These are phyloP conservation scores for Magnusiomyces ingens DNA, from an alignment of 1,139 yeast species.

Conservation along the genomic window DNA sequence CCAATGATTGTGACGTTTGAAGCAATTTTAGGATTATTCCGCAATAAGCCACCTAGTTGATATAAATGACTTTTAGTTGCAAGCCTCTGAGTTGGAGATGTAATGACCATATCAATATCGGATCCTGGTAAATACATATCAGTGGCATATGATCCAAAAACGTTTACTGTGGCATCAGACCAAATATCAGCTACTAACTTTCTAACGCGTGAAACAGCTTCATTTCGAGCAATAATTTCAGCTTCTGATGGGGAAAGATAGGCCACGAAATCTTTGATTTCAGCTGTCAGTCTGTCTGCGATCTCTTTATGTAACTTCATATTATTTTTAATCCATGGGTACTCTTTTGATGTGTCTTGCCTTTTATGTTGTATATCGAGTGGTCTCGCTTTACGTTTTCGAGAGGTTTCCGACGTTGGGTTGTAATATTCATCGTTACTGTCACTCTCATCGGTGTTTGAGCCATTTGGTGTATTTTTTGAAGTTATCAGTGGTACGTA, in stretches of 20 bases:
- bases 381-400: constrained; percentile 21
- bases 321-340: constrained; percentile 76
- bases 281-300: constrained; percentile 83
- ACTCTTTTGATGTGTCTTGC: constrained; percentile 34
- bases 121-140: constrained; percentile 92
- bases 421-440: background rate
- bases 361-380: constrained; percentile 17
- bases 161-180: constrained; percentile 77
- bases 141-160: constrained; percentile 94
- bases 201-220: constrained; percentile 56
- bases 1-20: constrained; percentile 79
- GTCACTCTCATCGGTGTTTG: background rate
- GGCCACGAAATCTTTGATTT: constrained; percentile 77
- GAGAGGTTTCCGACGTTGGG: constrained; percentile 10
- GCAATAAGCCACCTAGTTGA: constrained; percentile 65
- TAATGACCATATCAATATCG: constrained; percentile 90
- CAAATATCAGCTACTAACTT: constrained; percentile 54
- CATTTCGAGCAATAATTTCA: constrained; percentile 66
- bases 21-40: constrained; percentile 52
- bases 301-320: constrained; percentile 73
- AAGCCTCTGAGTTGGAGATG: constrained; percentile 57
- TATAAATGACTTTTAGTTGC: constrained; percentile 64
- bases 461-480: background rate
- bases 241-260: constrained; percentile 80
- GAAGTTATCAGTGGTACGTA: background rate